A percentile compares a stretch with the other conserved stretches of the same genome.
Conservation (phyloP, 1,139 yeast genomes). For the Magnusiomyces magnusii region DNA sequence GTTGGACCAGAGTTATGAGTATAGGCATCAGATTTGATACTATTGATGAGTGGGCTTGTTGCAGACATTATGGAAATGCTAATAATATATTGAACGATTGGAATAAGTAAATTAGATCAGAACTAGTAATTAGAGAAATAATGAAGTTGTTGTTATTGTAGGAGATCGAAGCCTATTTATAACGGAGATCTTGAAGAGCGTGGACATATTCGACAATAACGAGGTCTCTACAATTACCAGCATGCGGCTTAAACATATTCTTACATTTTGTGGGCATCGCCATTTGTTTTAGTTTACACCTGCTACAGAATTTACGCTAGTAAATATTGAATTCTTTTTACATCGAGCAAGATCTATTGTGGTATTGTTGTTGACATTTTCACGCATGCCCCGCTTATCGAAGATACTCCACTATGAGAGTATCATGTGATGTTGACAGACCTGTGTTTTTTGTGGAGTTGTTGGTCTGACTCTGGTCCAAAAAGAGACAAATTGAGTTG, state of each 20-base stretch:
- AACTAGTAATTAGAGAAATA: background rate
- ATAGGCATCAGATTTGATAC: background rate
- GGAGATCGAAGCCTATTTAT: background rate
- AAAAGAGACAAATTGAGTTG: no score
- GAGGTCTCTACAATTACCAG: background rate
- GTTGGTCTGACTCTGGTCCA: no score
- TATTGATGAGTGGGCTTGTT: background rate
- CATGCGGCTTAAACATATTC: background rate
- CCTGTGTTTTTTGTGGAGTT: no score
- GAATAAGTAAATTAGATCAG: background rate
- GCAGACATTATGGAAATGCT: background rate
- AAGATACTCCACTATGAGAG: no score
- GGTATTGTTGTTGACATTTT: no score
- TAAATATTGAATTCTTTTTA: no score
- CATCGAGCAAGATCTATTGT: background rate
- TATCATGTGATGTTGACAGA: no score
- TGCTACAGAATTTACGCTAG: background rate
- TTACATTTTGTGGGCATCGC: background rate
- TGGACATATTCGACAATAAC: background rate
- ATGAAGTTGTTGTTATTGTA: background rate
- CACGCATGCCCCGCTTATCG: background rate
- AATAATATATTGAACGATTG: background rate
- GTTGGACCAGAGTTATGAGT: background rate
- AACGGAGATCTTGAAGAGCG: background rate
- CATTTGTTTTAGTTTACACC: background rate